phyloP scores from a whole-genome alignment of 1,284 basidiomycete species.

The Microbotryum intermedium region DNA sequence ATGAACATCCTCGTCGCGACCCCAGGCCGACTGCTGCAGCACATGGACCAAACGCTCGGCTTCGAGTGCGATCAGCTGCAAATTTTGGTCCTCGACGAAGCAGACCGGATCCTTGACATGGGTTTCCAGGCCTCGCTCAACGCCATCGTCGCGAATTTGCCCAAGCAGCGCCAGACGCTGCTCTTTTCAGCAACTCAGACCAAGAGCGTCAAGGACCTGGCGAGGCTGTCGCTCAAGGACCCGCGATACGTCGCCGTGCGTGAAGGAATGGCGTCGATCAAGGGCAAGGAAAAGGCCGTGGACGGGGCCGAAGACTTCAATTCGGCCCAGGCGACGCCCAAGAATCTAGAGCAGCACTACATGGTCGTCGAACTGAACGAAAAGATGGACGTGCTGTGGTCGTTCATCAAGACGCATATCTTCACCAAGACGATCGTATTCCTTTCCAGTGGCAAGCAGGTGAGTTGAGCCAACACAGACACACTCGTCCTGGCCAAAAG shows the following conservation, averaged over 20 bases:
- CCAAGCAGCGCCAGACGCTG: conserved; percentile 65
- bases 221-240: conserved; percentile 76
- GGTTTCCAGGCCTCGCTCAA: conserved; percentile 83
- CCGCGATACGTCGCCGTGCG: conserved; percentile 61
- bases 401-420: conserved; percentile 89
- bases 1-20: conserved; percentile 99
- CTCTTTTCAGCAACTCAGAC: conserved; percentile 97
- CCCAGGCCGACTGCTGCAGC: conserved; percentile 87
- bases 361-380: conserved; percentile 71
- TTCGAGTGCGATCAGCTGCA: conserved; percentile 88
- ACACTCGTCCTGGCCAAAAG: no score
- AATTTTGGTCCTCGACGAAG: conserved; percentile 92
- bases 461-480: conserved; percentile 31
- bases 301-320: conserved; percentile 39
- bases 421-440: conserved; percentile 90
- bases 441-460: conserved; percentile 88
- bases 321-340: conserved; percentile 47
- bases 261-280: conserved; percentile 42
- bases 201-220: conserved; percentile 78
- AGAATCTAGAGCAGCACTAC: conserved; percentile 83
- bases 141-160: conserved; percentile 77
- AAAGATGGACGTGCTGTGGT: conserved; percentile 88
- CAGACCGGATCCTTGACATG: conserved; percentile 93
- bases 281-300: conserved; percentile 37
- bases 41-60: conserved; percentile 95